phyloP scores from a whole-genome alignment of 345 rosid genomes.

The Citrus inodora region DNA sequence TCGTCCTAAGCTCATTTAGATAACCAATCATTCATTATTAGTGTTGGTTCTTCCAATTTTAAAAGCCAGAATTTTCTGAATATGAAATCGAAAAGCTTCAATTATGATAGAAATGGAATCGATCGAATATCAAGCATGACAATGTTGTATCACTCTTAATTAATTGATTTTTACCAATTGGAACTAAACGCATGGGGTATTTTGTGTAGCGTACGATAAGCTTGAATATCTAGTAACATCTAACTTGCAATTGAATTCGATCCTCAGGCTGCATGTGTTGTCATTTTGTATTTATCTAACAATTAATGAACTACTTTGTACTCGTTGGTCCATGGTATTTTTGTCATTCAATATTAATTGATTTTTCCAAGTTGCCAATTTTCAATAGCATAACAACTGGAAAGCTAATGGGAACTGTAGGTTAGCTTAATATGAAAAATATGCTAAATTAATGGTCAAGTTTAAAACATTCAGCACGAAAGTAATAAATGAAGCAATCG shows the following conservation, averaged over 20 bases:
- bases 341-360: neutral
- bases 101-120: too few species aligned
- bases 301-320: neutral
- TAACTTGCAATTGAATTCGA: neutral
- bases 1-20: too few species aligned
- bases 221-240: neutral
- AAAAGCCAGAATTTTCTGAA: too few species aligned
- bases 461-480: slow-evolving; percentile 1
- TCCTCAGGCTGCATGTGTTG: neutral
- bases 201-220: neutral
- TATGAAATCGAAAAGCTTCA: too few species aligned
- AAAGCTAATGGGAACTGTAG: neutral
- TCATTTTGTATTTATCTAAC: neutral
- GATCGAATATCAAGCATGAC: too few species aligned
- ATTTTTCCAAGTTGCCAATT: slow-evolving; percentile 5
- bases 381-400: neutral
- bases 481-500: slow-evolving; percentile 1
- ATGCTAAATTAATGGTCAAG: slow-evolving; percentile 18
- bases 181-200: neutral
- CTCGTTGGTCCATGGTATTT: neutral
- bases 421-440: neutral
- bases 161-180: neutral
- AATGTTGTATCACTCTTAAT: too few species aligned
- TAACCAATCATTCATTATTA: too few species aligned
- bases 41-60: too few species aligned